A percentile compares a stretch with the other conserved stretches of the same genome.
These are phyloP conservation scores for Neonectria coccinea DNA, from an alignment of 2,329 filamentous ascomycete species.

Conservation along the genomic window DNA sequence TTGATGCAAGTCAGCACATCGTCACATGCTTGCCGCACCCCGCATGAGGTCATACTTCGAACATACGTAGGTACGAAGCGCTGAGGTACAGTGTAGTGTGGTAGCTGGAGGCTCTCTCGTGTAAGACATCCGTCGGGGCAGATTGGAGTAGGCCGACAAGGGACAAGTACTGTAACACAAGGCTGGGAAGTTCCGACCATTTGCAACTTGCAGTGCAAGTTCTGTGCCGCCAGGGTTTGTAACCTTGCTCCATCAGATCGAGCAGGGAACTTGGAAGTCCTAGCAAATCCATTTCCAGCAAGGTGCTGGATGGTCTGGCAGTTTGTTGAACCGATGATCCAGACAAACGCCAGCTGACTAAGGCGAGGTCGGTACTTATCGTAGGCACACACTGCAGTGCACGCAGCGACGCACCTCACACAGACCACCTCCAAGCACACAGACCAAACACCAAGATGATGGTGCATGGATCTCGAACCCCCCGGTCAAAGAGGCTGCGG, in stretches of 20 bases:
- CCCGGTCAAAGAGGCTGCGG: constrained; percentile 45
- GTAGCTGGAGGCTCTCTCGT: not conserved
- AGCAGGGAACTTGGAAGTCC: not conserved
- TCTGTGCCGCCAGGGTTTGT: constrained; percentile 1
- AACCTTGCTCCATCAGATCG: not conserved
- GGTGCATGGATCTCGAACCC: constrained; percentile 35
- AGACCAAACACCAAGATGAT: constrained; percentile 18
- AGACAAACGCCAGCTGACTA: constrained; percentile 19
- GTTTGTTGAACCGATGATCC: not conserved
- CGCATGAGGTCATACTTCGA: not conserved
- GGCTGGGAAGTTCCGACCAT: not conserved
- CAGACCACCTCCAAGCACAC: constrained; percentile 25
- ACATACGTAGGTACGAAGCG: not conserved
- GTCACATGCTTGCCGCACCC: constrained; percentile 4
- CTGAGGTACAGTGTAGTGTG: not conserved
- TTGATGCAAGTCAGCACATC: not conserved
- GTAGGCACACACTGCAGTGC: constrained; percentile 5
- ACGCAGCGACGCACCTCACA: constrained; percentile 5
- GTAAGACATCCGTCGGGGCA: not conserved
- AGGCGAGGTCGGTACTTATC: constrained; percentile 4
- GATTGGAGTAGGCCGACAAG: not conserved
- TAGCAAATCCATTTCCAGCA: not conserved
- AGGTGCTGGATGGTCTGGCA: not conserved
- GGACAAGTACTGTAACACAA: not conserved
- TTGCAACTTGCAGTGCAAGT: not conserved